phyloP scores from a whole-genome alignment of 441 rosid genomes.

The Mallotus japonicus region DNA sequence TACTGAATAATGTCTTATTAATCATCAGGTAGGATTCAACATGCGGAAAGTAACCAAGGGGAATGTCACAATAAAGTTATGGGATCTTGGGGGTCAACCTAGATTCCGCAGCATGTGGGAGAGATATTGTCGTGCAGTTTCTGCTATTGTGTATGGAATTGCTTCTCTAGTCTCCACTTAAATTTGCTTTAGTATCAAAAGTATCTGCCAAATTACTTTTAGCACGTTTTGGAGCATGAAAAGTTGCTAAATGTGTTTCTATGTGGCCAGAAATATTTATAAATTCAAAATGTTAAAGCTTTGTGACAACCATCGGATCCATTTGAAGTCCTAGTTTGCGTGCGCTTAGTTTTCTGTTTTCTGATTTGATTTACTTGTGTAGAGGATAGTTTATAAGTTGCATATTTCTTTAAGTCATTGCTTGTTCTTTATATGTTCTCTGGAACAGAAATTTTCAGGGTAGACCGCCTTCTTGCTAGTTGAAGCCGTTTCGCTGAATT shows the following conservation, averaged over 20 bases:
- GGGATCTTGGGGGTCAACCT: slow-evolving; percentile 99
- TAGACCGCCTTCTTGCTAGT: background rate
- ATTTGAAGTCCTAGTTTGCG: background rate
- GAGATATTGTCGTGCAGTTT: slow-evolving; percentile 73
- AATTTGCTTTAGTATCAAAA: background rate
- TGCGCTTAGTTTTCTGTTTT: background rate
- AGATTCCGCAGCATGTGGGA: slow-evolving; percentile 98
- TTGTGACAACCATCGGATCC: background rate
- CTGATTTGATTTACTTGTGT: background rate
- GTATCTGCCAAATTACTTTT: slow-evolving; percentile 19
- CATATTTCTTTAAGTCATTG: no score
- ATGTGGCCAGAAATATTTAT: background rate
- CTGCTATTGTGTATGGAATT: slow-evolving; percentile 62
- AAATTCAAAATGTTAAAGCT: background rate
- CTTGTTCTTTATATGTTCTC: background rate
- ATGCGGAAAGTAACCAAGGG: slow-evolving; percentile 96
- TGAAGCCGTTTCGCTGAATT: background rate
- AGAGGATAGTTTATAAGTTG: background rate
- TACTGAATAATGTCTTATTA: background rate
- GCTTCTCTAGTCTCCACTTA: background rate
- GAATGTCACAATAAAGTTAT: slow-evolving; percentile 86
- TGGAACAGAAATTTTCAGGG: background rate
- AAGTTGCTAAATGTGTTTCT: background rate
- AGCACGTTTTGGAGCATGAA: slow-evolving; percentile 18
- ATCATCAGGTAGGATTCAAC: slow-evolving; percentile 73